Base-by-base conservation (phyloP, 768 basidiomycete genomes). In the Xerocomellus chrysenteron region DNA sequence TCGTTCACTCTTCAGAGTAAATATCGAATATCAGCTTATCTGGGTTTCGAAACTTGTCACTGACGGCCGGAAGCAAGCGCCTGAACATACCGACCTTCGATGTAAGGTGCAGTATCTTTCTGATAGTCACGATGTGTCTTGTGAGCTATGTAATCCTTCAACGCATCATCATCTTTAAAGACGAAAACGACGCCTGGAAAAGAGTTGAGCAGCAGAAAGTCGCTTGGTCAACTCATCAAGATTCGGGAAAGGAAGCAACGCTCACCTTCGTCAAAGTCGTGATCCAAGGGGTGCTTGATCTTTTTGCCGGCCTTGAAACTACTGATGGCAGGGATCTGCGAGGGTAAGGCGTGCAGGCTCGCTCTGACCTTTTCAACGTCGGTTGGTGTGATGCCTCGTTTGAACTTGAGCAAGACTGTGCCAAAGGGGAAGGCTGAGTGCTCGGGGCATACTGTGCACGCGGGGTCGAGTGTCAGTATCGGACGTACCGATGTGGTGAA, bases 401-500 rank as follows among this genome's bases (percentile, higher is more conserved):
- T 71, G 57, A 55, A 69, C 39, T 62, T 69, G 51, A 49, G 52
- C 36, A 69, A 30, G 39, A 71, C 69, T 58, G n/a, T n/a, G 13
- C 13, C 26, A 35, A 33, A 28, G 7, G 12, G 41, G 11, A 36
- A 9, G 24, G 17, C 5, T 13, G 8, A 48, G 24, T 17, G 13
- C 44, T 14, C 9, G 17, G n/a, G 33, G 26, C 2, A 36, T 36
- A 21, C 10, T 30, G 28, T 30, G 30, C 30, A 36, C 35, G 35
- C 35, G 35, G 5, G 14, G 8, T 19, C 9, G 26, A 26, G 30
- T 50, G 39, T 33, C 26, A 17, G 5, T 16, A 11, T 16, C 21
- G 21, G 45, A 64, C 62, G 26, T 53, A 71, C 69, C 36, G 55
- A 64, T 49, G 57, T 71, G 67, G n/a, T 65, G 52, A 35, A 65